Conservation (phyloP, 768 basidiomycete species). For the Suillus discolor region DNA sequence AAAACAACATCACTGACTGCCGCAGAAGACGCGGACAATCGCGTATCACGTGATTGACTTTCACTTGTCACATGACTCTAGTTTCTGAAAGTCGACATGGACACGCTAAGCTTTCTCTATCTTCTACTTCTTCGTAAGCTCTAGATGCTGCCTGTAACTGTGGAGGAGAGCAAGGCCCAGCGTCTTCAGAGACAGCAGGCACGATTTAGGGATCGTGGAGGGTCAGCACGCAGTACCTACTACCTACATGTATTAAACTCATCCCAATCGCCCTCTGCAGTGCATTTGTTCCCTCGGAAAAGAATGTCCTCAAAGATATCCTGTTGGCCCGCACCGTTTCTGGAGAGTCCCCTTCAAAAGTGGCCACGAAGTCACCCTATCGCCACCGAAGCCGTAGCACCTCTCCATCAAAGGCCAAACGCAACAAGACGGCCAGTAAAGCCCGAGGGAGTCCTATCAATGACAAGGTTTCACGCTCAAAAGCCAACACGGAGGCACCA, state of each 20-base stretch:
- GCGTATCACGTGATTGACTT: background rate
- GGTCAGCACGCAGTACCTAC: constrained; percentile 40
- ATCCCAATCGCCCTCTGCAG: constrained; percentile 29
- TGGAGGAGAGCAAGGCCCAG: constrained; percentile 62
- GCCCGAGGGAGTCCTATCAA: background rate
- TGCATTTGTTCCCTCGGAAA: constrained; percentile 53
- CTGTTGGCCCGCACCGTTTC: constrained; percentile 52
- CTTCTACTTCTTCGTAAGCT: background rate
- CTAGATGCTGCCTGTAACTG: constrained; percentile 31
- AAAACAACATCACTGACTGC: no score
- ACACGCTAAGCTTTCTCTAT: background rate
- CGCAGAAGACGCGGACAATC: background rate
- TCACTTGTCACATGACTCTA: background rate
- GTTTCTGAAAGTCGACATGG: background rate
- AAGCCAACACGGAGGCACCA: background rate
- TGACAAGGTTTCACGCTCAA: background rate
- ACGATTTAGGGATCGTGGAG: constrained; percentile 68
- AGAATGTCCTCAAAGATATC: constrained; percentile 53
- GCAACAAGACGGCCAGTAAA: background rate
- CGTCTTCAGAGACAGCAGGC: constrained; percentile 65
- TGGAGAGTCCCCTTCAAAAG: constrained; percentile 49
- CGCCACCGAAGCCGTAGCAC: background rate
- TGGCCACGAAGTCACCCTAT: background rate
- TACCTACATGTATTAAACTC: background rate
- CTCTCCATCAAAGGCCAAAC: constrained; percentile 9